Evolutionary conservation across 2,329 filamentous ascomycete species (phyloP).

Genomic region (Neurospora sp.): DNA sequence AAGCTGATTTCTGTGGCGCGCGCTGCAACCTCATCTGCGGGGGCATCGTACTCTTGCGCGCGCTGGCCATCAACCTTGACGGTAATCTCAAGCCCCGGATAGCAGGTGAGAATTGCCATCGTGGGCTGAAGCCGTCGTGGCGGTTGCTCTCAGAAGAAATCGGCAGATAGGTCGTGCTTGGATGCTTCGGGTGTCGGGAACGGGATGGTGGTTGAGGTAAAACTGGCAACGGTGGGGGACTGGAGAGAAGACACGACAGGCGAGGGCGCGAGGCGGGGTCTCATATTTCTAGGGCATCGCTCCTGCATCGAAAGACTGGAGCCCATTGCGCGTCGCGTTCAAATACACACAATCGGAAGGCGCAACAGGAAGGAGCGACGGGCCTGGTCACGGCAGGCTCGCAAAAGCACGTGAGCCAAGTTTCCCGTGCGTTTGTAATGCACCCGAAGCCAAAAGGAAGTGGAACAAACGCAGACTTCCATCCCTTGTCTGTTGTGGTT

Average conservation of each 20-base stretch:
- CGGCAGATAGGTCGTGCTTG: not conserved
- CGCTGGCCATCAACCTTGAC: slow-evolving; percentile 1
- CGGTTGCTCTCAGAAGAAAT: not conserved
- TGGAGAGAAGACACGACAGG: not conserved
- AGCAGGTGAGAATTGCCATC: slow-evolving; percentile 3
- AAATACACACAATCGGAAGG: not conserved
- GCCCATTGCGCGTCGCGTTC: not conserved
- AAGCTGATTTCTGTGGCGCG: not conserved
- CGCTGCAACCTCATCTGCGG: not conserved
- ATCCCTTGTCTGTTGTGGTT: not conserved
- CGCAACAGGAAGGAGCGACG: not conserved
- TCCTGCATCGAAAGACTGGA: not conserved
- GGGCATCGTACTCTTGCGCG: slow-evolving; percentile 6
- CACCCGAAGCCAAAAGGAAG: not conserved
- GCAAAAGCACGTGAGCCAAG: not conserved
- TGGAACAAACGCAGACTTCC: not conserved
- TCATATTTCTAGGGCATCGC: not conserved
- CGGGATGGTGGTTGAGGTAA: not conserved
- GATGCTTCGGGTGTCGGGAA: not conserved
- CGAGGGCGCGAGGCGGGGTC: not conserved
- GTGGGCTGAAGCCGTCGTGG: not conserved
- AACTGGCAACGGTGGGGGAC: not conserved
- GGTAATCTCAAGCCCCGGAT: slow-evolving; percentile 3
- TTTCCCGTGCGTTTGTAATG: too few species aligned
- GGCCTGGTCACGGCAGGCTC: not conserved